Evolutionary conservation across 208 protist genomes (phyloP).

Genomic region (Giardia muris): DNA sequence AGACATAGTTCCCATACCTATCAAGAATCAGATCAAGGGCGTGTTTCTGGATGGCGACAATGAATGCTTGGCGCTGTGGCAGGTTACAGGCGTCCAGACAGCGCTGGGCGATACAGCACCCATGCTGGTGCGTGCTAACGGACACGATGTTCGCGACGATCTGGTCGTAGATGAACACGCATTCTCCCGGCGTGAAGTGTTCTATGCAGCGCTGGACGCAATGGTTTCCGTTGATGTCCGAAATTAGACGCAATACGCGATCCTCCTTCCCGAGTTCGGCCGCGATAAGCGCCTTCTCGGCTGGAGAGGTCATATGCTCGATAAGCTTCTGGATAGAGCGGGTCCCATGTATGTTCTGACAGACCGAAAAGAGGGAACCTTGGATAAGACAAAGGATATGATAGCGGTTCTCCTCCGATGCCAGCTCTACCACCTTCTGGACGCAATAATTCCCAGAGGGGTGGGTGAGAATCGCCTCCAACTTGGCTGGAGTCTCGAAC

Average conservation of each 20-base stretch:
- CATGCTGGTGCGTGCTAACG: background rate
- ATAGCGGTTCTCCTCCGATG: background rate
- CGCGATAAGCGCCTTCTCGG: background rate
- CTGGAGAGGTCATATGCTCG: background rate
- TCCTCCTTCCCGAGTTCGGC: background rate
- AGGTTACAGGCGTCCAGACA: background rate
- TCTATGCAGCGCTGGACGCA: background rate
- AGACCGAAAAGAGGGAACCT: background rate
- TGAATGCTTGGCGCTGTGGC: background rate
- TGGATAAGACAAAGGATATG: background rate
- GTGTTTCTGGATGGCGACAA: background rate
- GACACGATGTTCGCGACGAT: background rate
- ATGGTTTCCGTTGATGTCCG: background rate
- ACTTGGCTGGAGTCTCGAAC: background rate
- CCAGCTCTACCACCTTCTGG: background rate
- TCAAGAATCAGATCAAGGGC: background rate
- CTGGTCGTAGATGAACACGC: background rate
- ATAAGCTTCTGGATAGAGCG: background rate
- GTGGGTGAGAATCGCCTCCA: background rate
- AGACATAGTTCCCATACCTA: background rate
- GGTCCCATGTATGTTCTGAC: background rate
- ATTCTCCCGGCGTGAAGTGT: background rate
- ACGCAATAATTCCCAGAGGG: background rate
- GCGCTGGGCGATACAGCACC: background rate
- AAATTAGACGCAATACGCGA: background rate